Conservation (phyloP, 805 yeast genomes). For the Candida nonsorbophila region DNA sequence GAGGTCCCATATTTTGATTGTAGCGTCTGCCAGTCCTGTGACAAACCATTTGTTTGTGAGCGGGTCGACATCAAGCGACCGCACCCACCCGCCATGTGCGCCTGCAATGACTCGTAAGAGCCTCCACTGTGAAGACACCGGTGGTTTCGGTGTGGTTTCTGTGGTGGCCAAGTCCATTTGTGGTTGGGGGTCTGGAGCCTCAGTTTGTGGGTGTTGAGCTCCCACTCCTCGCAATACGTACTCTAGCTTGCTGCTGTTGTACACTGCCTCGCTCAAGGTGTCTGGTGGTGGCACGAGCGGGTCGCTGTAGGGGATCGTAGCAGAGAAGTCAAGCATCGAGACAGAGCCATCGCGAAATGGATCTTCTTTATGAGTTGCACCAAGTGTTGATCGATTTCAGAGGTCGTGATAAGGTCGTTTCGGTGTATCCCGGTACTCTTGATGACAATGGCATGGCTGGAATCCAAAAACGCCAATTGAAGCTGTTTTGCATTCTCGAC, state of each 20-base stretch:
- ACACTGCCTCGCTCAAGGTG: conserved; percentile 25
- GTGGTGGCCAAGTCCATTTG: not conserved
- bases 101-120: conserved; percentile 62
- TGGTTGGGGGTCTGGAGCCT: conserved; percentile 1
- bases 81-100: conserved; percentile 93
- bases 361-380: no score
- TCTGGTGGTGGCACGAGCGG: conserved; percentile 22
- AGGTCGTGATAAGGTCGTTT: no score
- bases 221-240: conserved; percentile 9
- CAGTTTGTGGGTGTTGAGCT: not conserved
- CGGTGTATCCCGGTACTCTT: no score
- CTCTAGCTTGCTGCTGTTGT: conserved; percentile 22
- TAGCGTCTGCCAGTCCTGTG: conserved; percentile 84
- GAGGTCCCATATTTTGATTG: conserved; percentile 88
- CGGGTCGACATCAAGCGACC: conserved; percentile 79
- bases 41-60: conserved; percentile 81
- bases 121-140: conserved; percentile 45
- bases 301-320: no score
- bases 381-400: no score
- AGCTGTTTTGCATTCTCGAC: conserved; percentile 5
- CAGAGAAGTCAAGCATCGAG: no score
- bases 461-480: no score
- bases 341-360: no score
- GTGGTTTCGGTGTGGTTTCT: not conserved
- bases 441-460: no score